Conservation (phyloP, 2,329 filamentous ascomycete species). For the Pseudopyrenochaeta lycopersici region DNA sequence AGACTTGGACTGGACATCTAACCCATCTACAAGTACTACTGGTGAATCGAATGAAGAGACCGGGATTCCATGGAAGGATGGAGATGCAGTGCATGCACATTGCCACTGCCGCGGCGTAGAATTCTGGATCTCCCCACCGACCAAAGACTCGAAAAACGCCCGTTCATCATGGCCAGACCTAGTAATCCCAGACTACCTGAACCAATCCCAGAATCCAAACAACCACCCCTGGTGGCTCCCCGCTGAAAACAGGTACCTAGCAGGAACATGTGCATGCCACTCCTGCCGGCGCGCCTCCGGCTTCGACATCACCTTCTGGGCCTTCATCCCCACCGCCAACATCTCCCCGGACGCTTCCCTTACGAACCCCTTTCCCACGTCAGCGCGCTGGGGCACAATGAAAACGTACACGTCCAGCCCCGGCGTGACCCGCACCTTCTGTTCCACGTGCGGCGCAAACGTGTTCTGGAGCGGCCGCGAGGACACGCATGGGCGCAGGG, state of each 20-base stretch:
- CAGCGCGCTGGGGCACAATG: constrained; percentile 51
- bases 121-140: constrained; percentile 49
- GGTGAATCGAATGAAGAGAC: neutral
- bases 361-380: constrained; percentile 17
- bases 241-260: constrained; percentile 46
- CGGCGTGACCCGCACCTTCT: constrained; percentile 59
- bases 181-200: constrained; percentile 26
- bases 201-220: constrained; percentile 15
- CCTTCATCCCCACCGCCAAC: constrained; percentile 53
- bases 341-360: constrained; percentile 43
- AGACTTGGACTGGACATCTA: constrained; percentile 32
- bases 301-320: constrained; percentile 58
- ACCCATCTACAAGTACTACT: neutral
- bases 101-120: constrained; percentile 60
- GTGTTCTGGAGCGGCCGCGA: constrained; percentile 54
- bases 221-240: constrained; percentile 43
- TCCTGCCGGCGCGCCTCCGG: constrained; percentile 57
- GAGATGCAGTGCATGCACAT: constrained; percentile 42
- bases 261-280: constrained; percentile 56
- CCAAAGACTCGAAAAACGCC: constrained; percentile 33
- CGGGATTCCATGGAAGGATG: neutral
- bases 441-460: constrained; percentile 56
- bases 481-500: constrained; percentile 45
- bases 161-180: constrained; percentile 55
- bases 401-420: constrained; percentile 54